Evolutionary conservation across 2,329 filamentous ascomycete species (phyloP).

Genomic region (Drechslerella coelobrocha): DNA sequence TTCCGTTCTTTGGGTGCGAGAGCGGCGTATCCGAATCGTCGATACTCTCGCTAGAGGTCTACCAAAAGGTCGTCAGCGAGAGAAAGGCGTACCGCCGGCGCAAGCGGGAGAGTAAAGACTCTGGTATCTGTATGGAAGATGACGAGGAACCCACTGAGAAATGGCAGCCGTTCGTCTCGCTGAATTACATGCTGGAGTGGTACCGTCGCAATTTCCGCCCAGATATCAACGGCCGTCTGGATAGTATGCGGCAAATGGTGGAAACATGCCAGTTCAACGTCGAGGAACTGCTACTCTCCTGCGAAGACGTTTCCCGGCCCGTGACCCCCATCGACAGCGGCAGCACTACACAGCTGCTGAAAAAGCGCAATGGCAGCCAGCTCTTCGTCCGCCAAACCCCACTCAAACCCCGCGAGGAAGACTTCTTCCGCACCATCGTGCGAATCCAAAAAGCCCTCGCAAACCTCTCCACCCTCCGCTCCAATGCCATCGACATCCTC

Average conservation of each 20-base stretch:
- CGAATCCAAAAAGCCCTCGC: conserved; percentile 43
- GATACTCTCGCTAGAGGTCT: conserved; percentile 31
- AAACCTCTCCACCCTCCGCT: conserved; percentile 29
- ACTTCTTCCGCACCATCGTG: conserved; percentile 43
- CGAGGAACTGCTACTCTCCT: conserved; percentile 23
- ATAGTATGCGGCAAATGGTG: conserved; percentile 27
- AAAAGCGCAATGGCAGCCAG: conserved; percentile 34
- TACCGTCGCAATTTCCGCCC: conserved; percentile 45
- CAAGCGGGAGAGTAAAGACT: conserved; percentile 35
- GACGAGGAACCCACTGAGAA: conserved; percentile 24
- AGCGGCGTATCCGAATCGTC: conserved; percentile 17
- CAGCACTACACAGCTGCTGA: conserved; percentile 17
- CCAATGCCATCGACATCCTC: conserved; percentile 34
- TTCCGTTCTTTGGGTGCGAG: conserved; percentile 17
- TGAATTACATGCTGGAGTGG: conserved; percentile 45
- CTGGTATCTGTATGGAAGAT: conserved; percentile 36
- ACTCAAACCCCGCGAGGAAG: conserved; percentile 43
- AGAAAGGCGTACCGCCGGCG: conserved; percentile 26
- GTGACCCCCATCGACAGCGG: conserved; percentile 18
- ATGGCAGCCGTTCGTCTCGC: conserved; percentile 36
- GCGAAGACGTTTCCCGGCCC: conserved; percentile 27
- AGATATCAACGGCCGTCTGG: conserved; percentile 35
- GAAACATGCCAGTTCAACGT: conserved; percentile 41
- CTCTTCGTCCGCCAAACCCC: conserved; percentile 15
- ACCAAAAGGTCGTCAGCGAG: conserved; percentile 37